Evolutionary conservation across 768 basidiomycete species (phyloP).

Genomic region (Trametes sanguinea): DNA sequence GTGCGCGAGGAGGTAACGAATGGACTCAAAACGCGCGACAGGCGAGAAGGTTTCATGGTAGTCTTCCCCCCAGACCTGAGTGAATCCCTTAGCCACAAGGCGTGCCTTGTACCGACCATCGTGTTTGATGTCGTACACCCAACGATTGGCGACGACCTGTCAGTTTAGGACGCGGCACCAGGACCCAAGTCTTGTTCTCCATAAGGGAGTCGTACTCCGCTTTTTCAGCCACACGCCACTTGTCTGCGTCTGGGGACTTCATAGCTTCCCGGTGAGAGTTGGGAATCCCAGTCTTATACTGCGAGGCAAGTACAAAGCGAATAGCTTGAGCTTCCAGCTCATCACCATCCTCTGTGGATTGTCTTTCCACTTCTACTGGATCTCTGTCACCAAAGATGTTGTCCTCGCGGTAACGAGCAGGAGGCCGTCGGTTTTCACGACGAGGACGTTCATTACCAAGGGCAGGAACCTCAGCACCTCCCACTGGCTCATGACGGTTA

Average conservation of each 20-base stretch:
- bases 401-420: background rate
- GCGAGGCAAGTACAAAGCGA: background rate
- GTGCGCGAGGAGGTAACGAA: conserved; percentile 28
- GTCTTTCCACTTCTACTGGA: background rate
- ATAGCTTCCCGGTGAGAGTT: background rate
- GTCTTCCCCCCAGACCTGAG: conserved; percentile 35
- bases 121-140: background rate
- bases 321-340: background rate
- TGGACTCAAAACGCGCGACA: conserved; percentile 22
- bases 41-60: conserved; percentile 36
- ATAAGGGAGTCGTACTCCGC: conserved; percentile 6
- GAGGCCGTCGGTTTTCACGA: background rate
- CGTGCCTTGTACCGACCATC: conserved; percentile 33
- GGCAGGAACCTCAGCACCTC: background rate
- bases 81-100: conserved; percentile 39
- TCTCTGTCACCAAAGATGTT: background rate
- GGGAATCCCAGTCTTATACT: background rate
- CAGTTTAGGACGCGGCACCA: conserved; percentile 20
- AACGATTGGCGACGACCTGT: background rate
- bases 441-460: background rate
- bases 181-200: conserved; percentile 3
- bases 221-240: background rate
- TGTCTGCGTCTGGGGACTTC: background rate
- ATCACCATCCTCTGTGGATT: background rate
- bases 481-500: background rate